Evolutionary conservation across 2,329 filamentous ascomycete species (phyloP), one percentile per base, ranked within the genome.

Genomic region (Nannizziopsis arthrosporioides): DNA sequence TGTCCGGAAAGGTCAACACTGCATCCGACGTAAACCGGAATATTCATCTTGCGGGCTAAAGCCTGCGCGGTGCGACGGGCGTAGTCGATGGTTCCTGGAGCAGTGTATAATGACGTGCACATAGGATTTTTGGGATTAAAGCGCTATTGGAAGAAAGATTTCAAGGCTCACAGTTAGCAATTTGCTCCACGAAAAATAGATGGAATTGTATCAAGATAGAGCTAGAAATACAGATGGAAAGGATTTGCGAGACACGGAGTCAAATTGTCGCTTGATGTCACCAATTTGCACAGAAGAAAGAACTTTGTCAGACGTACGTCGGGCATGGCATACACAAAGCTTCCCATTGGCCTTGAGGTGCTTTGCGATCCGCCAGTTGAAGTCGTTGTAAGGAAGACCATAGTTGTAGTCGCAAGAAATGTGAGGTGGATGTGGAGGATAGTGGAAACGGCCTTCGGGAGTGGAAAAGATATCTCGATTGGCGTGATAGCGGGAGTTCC

Each of bases 261-360:
- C 22, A 27, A 4, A 27, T 3, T 27, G 22, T 27, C 22, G 7
- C 3, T n/a, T 27, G 22, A 3, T 3, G 22, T 27, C 3, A 27
- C 22, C 22, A 27, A 27, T 4, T 4, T 4, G 4, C 22, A 27
- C 7, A 4, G 7, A 27, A 27, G 4, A 27, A 27, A 7, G 22
- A 27, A 4, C 22, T 27, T 7, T 27, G 22, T 27, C 22, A 27
- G 22, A 27, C 22, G 22, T 70, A 94, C 92, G 68, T 94, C 84
- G 12, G 92, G 90, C 63, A 98, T 78, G 2, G 89, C 85, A 63
- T 94, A 96, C 40, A 96, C 85, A 61, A 96, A 90, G 43, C 87
- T 94, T 2, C 92, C 90, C 66, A 96, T 75, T 43, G 76, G 70
- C 36, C 76, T 68, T 30, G 62, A 58, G 44, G 59, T 58, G 9